phyloP scores from a whole-genome alignment of 257 asterid species.

The Cruciata laevipes region DNA sequence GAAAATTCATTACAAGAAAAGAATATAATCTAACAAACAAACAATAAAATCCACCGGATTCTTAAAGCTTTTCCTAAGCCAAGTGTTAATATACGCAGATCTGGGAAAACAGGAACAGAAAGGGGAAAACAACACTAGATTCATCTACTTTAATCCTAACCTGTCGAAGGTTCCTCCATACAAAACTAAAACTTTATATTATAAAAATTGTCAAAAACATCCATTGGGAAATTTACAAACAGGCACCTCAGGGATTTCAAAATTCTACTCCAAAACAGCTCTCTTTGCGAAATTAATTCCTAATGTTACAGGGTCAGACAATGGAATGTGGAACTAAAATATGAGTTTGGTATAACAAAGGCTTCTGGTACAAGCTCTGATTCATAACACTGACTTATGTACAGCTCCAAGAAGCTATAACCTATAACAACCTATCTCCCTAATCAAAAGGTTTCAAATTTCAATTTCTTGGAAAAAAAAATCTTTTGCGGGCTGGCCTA shows the following conservation, averaged over 20 bases:
- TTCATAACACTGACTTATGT: not conserved
- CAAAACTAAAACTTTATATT: not conserved
- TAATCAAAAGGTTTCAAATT: not conserved
- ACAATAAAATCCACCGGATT: not conserved
- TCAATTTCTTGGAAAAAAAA: not conserved
- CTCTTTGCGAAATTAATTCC: not conserved
- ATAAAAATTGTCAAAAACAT: not conserved
- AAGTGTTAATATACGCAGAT: conserved; percentile 22
- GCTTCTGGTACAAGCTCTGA: conserved; percentile 1
- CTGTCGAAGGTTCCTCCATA: conserved; percentile 25
- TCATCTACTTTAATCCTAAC: not conserved
- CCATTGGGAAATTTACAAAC: not conserved
- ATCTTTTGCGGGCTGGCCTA: no score
- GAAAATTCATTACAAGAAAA: conserved; percentile 24
- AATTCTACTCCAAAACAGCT: not conserved
- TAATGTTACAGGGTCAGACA: not conserved
- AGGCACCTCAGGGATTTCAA: not conserved
- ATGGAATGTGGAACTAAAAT: not conserved
- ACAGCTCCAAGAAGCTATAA: conserved; percentile 5
- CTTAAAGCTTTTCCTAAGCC: conserved; percentile 1
- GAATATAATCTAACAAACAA: conserved; percentile 9
- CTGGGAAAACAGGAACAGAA: conserved; percentile 11
- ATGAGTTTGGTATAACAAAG: not conserved
- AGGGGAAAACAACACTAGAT: conserved; percentile 2
- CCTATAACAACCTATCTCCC: not conserved